Evolutionary conservation across 2,329 filamentous ascomycete species (phyloP), one percentile per base, ranked within the genome.

Genomic region (Monilinia fructigena): DNA sequence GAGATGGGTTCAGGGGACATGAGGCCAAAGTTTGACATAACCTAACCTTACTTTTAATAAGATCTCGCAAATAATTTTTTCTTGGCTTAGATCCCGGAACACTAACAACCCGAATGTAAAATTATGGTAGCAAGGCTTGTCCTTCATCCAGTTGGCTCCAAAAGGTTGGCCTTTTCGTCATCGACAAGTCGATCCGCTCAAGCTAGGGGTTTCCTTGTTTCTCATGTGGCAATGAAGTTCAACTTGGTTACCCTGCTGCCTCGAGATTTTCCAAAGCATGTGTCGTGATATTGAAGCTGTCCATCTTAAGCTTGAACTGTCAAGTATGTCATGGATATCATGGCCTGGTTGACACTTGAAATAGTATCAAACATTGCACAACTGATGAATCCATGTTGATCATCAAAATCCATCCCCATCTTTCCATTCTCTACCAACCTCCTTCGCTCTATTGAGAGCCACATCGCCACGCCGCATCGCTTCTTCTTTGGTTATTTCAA

Each of bases 381-480:
- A 48, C 5, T 5, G 38, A 40, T 40, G 38, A 40, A 2, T 7
- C 11, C 31, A 8, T 56, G 16, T 28, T 3, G 16, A 10, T 11
- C 26, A 47, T 66, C 52, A 63, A 52, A 63, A 66, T 26, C 68
- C 70, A 66, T 72, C 71, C 8, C 69, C 71, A 48, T 70, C 64
- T 35, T 68, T 64, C 70, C 71, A 73, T 28, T 63, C 59, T 38
- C 70, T 70, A 10, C 70, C 71, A 14, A 52, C 71, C 58, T 73
- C 70, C 28, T 63, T 66, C 6, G 72, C 70, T 62, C 72, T 67
- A 50, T 70, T 70, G 40, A 54, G 58, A 4, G 70, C 69, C 23
- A 70, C 59, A 67, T 71, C 71, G 12, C 72, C 71, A 47, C 65
- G 66, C 35, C 63, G 55, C 53, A 70, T 73, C n/a, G 72, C 71